phyloP scores from a whole-genome alignment of 805 yeast genomes.

The Candida corydali region DNA sequence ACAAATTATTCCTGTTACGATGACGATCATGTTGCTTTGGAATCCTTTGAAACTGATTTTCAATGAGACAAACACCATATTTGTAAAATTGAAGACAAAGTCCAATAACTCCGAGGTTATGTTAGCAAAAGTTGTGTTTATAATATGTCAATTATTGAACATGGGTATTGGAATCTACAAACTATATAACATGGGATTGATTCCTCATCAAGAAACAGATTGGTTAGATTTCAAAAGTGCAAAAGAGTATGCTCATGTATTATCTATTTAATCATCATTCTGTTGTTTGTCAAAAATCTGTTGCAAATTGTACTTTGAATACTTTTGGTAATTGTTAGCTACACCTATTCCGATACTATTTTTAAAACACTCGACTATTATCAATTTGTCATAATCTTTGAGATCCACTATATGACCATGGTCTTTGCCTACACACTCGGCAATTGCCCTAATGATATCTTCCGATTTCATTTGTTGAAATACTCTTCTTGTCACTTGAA shows the following conservation, averaged over 20 bases:
- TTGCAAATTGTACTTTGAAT: slow-evolving; percentile 73
- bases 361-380: slow-evolving; percentile 85
- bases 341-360: slow-evolving; percentile 85
- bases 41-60: slow-evolving; percentile 73
- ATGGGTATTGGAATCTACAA: slow-evolving; percentile 82
- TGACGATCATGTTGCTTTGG: slow-evolving; percentile 79
- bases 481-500: slow-evolving; percentile 74
- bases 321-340: slow-evolving; percentile 58
- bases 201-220: slow-evolving; percentile 83
- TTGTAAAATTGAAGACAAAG: slow-evolving; percentile 44
- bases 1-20: slow-evolving; percentile 86
- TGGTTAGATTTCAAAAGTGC: slow-evolving; percentile 85
- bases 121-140: slow-evolving; percentile 21
- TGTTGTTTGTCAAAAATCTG: slow-evolving; percentile 58
- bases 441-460: slow-evolving; percentile 70
- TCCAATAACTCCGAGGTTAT: slow-evolving; percentile 26
- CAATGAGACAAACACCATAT: slow-evolving; percentile 49
- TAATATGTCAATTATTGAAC: slow-evolving; percentile 46
- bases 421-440: slow-evolving; percentile 64
- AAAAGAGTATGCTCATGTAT: slow-evolving; percentile 17
- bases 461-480: slow-evolving; percentile 69
- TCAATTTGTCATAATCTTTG: slow-evolving; percentile 70
- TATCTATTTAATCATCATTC: neutral
- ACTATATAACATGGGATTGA: slow-evolving; percentile 79
- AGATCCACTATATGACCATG: slow-evolving; percentile 77